A percentile compares a stretch with the other conserved stretches of the same genome.
phyloP scores from a whole-genome alignment of 768 basidiomycete genomes.

The Lanmaoa pseudosensibilis region DNA sequence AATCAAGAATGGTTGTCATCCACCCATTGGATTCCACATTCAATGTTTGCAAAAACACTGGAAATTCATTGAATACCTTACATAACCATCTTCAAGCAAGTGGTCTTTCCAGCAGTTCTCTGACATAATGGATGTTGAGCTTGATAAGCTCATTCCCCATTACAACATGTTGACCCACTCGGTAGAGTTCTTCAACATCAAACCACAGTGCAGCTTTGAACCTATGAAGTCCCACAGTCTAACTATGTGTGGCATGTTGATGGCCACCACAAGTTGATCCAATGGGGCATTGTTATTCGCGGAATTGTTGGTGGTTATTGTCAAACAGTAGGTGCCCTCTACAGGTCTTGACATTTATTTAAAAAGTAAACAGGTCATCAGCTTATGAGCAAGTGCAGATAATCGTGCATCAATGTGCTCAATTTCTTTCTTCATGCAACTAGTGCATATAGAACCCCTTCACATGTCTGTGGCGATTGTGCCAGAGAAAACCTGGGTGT shows the following conservation, averaged over 20 bases:
- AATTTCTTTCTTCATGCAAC: constrained; percentile 21
- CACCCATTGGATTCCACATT: neutral
- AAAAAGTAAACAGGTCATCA: constrained; percentile 15
- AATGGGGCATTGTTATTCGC: too few species aligned
- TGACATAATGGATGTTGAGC: constrained; percentile 16
- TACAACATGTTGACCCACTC: too few species aligned
- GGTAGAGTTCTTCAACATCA: too few species aligned
- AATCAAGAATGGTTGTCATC: neutral
- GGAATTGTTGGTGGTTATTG: too few species aligned
- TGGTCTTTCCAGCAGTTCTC: constrained; percentile 11
- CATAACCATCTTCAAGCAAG: constrained; percentile 7
- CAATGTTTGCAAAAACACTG: constrained; percentile 2
- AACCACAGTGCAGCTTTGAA: too few species aligned
- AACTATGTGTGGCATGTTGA: too few species aligned
- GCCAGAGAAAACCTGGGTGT: constrained; percentile 33
- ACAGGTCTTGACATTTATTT: too few species aligned
- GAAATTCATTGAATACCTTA: constrained; percentile 20
- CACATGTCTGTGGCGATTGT: constrained; percentile 25
- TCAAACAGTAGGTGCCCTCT: too few species aligned
- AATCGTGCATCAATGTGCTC: constrained; percentile 22
- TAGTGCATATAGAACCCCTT: constrained; percentile 20
- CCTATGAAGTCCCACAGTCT: too few species aligned
- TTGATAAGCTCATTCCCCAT: constrained; percentile 13
- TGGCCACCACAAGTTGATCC: too few species aligned
- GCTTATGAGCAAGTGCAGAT: constrained; percentile 22